Base-by-base conservation (phyloP, 371 early-diverging fungal genomes). In the Basidiobolus meristosporus region DNA sequence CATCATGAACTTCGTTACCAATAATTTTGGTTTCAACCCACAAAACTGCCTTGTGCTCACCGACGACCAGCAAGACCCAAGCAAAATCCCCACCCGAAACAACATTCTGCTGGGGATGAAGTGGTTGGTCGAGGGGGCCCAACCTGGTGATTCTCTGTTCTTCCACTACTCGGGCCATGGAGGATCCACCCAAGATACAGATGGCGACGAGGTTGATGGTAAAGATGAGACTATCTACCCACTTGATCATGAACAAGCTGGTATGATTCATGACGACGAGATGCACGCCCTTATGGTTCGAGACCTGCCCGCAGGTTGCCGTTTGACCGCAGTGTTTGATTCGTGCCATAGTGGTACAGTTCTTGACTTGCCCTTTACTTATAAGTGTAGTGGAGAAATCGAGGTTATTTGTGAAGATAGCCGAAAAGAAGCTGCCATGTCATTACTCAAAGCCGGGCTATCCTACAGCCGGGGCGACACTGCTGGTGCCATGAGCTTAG, bases 301-400 rank as follows among this genome's bases (percentile, higher is more conserved):
- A 38, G 52, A 56, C 0, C 53, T 77, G 19, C 74, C 73, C 14
- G 51, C 54, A 33, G 74, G 73, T 22, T 58, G 57, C 7, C 60
- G 65, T n/a, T 47, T 80, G 38, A 70, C 70, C 2, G 57, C 58
- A 23, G 50, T 75, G 12, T 69, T 75, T 35, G 82, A 81, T 52
- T 75, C 55, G 0, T 66, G 67, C 40, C 67, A 66, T 44, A 52
- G 53, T 44, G 59, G 59, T 51, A 51, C 88, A 1, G 82, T 76
- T 0, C 57, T 90, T 7, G 91, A 90, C 52, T 63, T 90, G 19
- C 89, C 90, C 3, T 89, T 67, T 52, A 68, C 72, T 29, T 89
- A 90, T 56, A 67, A 70, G 33, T 73, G 73, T 19, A 53, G 65
- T 34, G 89, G 88, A 38, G 57, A 59, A 31, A 45, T 71, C 31